Evolutionary conservation across 495 filamentous ascomycete species (phyloP), one percentile per base, ranked within the genome.

Genomic region (Lindgomyces ingoldianus): DNA sequence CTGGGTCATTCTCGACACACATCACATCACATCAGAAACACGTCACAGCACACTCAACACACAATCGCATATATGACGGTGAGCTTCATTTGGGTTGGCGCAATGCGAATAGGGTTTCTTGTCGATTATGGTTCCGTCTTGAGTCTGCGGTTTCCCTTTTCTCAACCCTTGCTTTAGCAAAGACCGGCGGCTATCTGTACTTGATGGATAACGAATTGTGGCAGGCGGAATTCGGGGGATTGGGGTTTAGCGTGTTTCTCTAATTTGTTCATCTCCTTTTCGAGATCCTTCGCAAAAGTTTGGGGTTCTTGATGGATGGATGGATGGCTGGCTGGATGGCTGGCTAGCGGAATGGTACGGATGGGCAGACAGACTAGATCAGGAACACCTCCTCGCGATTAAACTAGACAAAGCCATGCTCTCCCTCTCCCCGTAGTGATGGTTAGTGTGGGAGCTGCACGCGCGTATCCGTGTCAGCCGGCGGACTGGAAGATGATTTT

Each of bases 141-240:
- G 44, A 10, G 9, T 6, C 18, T 9, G 11, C 18, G 44, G 12
- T 47, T 11, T 52, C 44, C 22, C 18, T 30, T 56, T 56, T 44
- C 3, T 21, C 2, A n/a, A n/a, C n/a, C n/a, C n/a, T n/a, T n/a
- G n/a, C n/a, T n/a, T n/a, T n/a, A n/a, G n/a, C n/a, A n/a, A n/a
- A n/a, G n/a, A n/a, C n/a, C 6, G 53, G 53, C 53, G 53, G 53
- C 29, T 24, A 21, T 21, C n/a, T 57, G 54, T 57, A 57, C 3
- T 57, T 25, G 2, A 22, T 18, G n/a, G 41, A 29, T 22, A 19
- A 36, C 36, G 52, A 18, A 39, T 1, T 22, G 52, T 18, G n/a
- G 36, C 18, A 36, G 29, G 27, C 14, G 33, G 6, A 39, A 39
- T 14, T 39, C 6, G 6, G 33, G 33, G 33, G 52, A 9, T 29